A percentile compares a stretch with the other conserved stretches of the same genome.
Conservation (phyloP, 129 eudicot genomes). For the Erigeron canadensis region DNA sequence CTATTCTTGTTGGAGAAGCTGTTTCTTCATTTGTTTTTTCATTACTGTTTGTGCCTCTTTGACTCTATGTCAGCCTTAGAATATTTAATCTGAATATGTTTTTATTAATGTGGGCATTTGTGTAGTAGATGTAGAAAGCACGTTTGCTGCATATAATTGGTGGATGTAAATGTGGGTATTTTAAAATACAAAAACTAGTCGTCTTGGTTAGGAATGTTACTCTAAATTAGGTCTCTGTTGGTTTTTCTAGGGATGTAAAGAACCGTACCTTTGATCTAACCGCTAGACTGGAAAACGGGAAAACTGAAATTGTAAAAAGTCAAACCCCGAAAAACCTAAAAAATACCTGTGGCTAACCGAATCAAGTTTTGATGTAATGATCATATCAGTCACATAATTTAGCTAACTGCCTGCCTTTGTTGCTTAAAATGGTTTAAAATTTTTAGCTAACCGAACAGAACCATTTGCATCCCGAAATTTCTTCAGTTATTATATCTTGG, state of each 20-base stretch:
- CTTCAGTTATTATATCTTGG: not conserved
- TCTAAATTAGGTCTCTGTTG: too few species aligned
- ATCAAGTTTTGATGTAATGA: too few species aligned
- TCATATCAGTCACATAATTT: too few species aligned
- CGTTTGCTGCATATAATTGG: not conserved
- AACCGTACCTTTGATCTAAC: too few species aligned
- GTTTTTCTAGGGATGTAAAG: too few species aligned
- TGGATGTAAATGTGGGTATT: not conserved
- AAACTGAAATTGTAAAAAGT: too few species aligned
- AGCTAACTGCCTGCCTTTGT: too few species aligned
- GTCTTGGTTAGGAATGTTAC: slow-evolving; percentile 6
- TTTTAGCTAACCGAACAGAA: too few species aligned
- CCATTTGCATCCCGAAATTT: not conserved
- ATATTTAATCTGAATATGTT: not conserved
- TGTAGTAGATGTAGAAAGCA: not conserved
- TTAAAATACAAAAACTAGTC: not conserved
- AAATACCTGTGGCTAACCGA: too few species aligned
- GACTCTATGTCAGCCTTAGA: not conserved
- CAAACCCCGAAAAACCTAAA: too few species aligned
- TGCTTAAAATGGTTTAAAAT: too few species aligned
- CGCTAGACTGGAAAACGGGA: too few species aligned
- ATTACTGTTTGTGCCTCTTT: not conserved
- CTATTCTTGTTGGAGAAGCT: not conserved
- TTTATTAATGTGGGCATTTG: not conserved
- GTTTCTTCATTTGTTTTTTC: not conserved